A percentile compares a stretch with the other conserved stretches of the same genome.
phyloP scores from a whole-genome alignment of 176 grass and related monocot genomes.

The Zea mays region DNA sequence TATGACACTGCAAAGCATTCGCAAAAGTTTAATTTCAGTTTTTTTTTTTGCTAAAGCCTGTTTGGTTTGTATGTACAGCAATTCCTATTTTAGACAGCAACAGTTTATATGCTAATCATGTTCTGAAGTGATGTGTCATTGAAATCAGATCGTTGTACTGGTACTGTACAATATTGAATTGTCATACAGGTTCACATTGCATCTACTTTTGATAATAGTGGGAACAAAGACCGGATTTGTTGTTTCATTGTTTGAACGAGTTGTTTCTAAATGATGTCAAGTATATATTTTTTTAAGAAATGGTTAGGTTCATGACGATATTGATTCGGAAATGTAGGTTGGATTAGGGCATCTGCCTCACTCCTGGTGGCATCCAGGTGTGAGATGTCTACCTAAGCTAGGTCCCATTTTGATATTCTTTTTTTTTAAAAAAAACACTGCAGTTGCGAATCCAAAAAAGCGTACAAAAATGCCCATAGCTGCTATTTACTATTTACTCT shows the following conservation, averaged over 20 bases:
- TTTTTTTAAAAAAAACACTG: neutral
- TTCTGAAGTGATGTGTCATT: neutral
- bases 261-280: slow-evolving; percentile 32
- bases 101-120: neutral
- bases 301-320: slow-evolving; percentile 19
- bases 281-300: neutral
- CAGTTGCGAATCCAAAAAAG: neutral
- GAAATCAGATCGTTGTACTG: neutral
- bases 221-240: neutral
- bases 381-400: slow-evolving; percentile 9
- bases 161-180: neutral
- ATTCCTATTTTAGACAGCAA: neutral
- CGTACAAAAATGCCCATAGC: neutral
- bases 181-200: neutral
- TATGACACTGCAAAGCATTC: neutral
- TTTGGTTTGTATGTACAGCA: neutral
- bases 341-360: slow-evolving; percentile 36
- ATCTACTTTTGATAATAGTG: neutral
- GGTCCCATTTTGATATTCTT: neutral
- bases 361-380: slow-evolving; percentile 13
- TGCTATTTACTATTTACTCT: neutral
- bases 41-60: neutral
- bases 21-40: too few relatives aligned
- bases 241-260: slow-evolving; percentile 6
- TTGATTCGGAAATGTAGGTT: slow-evolving; percentile 22